Evolutionary conservation across 495 filamentous ascomycete species (phyloP).

Genomic region (Lepraria neglecta): DNA sequence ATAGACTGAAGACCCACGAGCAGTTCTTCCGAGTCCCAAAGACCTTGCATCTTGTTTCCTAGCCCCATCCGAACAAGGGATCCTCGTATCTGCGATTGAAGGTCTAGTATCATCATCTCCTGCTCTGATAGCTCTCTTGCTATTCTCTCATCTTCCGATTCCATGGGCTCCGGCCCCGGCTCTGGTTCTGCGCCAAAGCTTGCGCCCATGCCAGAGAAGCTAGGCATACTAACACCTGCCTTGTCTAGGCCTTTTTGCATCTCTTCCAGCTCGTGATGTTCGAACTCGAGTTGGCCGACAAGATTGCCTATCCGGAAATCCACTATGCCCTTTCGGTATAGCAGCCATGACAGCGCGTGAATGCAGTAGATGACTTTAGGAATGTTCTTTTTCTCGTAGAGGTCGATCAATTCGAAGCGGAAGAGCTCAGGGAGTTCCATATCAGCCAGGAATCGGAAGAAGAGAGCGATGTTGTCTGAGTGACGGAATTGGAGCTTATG

Average conservation of each 20-base stretch:
- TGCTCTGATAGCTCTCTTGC: slow-evolving; percentile 75
- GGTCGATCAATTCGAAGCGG: slow-evolving; percentile 92
- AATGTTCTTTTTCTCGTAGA: slow-evolving; percentile 99
- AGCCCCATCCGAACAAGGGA: slow-evolving; percentile 70
- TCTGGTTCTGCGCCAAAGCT: slow-evolving; percentile 83
- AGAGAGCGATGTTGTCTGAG: slow-evolving; percentile 91
- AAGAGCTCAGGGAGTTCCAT: slow-evolving; percentile 97
- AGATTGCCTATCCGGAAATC: slow-evolving; percentile 97
- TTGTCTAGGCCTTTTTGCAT: slow-evolving; percentile 96
- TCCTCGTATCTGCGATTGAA: slow-evolving; percentile 84
- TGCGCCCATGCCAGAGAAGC: slow-evolving; percentile 93
- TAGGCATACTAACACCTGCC: slow-evolving; percentile 90
- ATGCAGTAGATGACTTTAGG: slow-evolving; percentile 99
- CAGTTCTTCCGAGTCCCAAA: slow-evolving; percentile 83
- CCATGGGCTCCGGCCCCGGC: slow-evolving; percentile 56
- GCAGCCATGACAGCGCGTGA: slow-evolving; percentile 90
- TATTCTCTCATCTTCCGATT: slow-evolving; percentile 85
- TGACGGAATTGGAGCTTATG: slow-evolving; percentile 86
- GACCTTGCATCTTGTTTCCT: slow-evolving; percentile 72
- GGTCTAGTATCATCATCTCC: slow-evolving; percentile 61
- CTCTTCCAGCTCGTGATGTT: slow-evolving; percentile 92
- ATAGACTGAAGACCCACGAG: slow-evolving; percentile 76
- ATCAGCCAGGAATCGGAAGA: slow-evolving; percentile 88
- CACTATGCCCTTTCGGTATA: slow-evolving; percentile 89
- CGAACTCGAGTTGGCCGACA: slow-evolving; percentile 94